Evolutionary conservation across 1,284 basidiomycete species (phyloP), one percentile per base, ranked within the genome.

Genomic region (Boletus sp.): DNA sequence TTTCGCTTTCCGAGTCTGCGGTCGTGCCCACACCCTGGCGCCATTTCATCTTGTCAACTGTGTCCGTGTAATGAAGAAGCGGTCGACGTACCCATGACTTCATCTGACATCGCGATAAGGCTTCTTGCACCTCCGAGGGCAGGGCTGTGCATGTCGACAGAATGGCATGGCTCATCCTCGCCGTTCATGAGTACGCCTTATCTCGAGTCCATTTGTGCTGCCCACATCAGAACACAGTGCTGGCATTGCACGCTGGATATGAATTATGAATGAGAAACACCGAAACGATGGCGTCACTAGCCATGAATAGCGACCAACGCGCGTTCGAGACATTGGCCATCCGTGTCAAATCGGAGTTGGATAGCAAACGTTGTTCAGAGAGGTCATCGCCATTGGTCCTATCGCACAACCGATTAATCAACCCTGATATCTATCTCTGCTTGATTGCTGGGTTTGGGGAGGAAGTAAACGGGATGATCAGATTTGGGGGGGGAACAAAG

Each of bases 101-200:
- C 35, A 54, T 51, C 38, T 30, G 42, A 46, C 41, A 39, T 44
- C 41, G 44, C 42, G 58, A 64, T 56, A 57, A 60, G 47, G 17
- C 14, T 25, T 29, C 34, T 33, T 33, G 22, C 26, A 35, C 27
- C 44, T 58, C 59, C 52, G 61, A 62, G 61, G 58, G 13, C 27
- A 25, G 25, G 40, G 52, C 56, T 50, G 48, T 56, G 44, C 39
- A 10, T 17, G n/a, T 34, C 8, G 7, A 27, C 12, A 32, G 1
- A 17, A 17, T 35, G 35, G 42, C 23, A 17, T 5, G 3, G 56
- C n/a, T 58, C 44, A 52, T 44, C 17, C n/a, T 41, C 19, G 4
- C 30, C 22, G n/a, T 39, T 43, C 25, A 55, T 52, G 32, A 39
- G 25, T 35, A 7, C 1, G 3, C 25, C 43, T 44, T 62, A 62